These are phyloP conservation scores for Hirsutella minnesotensis DNA, from an alignment of 2,329 filamentous ascomycete genomes.

Conservation along the genomic window DNA sequence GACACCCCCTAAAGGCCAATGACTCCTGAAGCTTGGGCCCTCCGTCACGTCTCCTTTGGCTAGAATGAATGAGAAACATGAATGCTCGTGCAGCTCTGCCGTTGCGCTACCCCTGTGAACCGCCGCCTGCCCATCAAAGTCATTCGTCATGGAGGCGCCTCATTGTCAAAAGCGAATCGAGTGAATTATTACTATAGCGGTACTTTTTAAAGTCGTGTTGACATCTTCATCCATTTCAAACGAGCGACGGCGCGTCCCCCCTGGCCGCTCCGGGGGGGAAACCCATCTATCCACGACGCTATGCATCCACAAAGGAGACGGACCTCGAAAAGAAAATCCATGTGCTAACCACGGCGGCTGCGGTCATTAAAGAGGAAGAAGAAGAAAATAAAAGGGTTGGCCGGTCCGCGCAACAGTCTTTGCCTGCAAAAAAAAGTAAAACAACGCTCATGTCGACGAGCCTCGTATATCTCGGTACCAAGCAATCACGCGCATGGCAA, in stretches of 20 bases:
- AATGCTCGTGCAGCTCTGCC: too few species aligned
- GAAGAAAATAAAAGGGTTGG: too few species aligned
- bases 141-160: too few species aligned
- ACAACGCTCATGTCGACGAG: too few species aligned
- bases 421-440: too few species aligned
- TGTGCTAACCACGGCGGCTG: neutral
- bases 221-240: neutral
- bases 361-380: too few species aligned
- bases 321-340: constrained; percentile 1
- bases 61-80: too few species aligned
- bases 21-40: too few species aligned
- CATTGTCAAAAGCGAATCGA: neutral
- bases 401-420: too few species aligned
- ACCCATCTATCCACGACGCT: constrained; percentile 4
- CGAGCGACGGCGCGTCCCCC: constrained; percentile 1
- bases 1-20: too few species aligned
- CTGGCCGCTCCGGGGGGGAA: neutral
- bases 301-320: constrained; percentile 7
- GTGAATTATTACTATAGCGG: constrained; percentile 10
- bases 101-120: neutral
- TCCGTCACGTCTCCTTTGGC: too few species aligned
- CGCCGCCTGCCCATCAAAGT: neutral
- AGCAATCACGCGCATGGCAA: too few species aligned
- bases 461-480: neutral
- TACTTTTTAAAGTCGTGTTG: neutral